Evolutionary conservation across 2,329 filamentous ascomycete species (phyloP).

Genomic region (Shiraia bambusicola): DNA sequence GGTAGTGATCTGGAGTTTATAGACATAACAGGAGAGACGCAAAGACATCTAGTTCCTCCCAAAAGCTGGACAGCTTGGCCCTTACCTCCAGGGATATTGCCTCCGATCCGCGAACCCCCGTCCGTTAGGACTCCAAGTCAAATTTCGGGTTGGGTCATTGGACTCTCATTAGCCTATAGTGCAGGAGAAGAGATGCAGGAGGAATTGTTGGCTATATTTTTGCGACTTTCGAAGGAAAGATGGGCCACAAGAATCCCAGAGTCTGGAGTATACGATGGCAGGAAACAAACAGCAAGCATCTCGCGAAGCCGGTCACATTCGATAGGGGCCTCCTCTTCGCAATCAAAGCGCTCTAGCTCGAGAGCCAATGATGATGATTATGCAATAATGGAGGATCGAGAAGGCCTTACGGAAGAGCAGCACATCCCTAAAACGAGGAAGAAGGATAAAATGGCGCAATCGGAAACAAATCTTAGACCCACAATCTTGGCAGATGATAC

Average conservation of each 20-base stretch:
- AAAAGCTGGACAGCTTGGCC: slow-evolving; percentile 86
- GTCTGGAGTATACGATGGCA: slow-evolving; percentile 6
- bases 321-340: slow-evolving; percentile 8
- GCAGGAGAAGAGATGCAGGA: slow-evolving; percentile 69
- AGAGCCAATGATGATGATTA: no score
- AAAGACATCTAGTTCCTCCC: slow-evolving; percentile 48
- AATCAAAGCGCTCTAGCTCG: slow-evolving; percentile 1
- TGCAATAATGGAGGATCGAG: no score
- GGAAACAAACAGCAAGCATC: no score
- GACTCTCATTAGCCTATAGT: slow-evolving; percentile 44
- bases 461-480: slow-evolving; percentile 41
- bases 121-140: slow-evolving; percentile 39
- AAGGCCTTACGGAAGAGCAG: no score
- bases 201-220: slow-evolving; percentile 64
- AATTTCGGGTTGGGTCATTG: slow-evolving; percentile 56
- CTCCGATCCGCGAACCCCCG: slow-evolving; percentile 54
- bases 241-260: slow-evolving; percentile 46
- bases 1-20: slow-evolving; percentile 29
- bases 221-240: slow-evolving; percentile 67
- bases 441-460: slow-evolving; percentile 13
- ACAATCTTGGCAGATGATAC: slow-evolving; percentile 71
- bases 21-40: slow-evolving; percentile 28
- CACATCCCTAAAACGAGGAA: slow-evolving; percentile 6
- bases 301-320: slow-evolving; percentile 15
- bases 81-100: slow-evolving; percentile 62